phyloP scores from a whole-genome alignment of 2,329 filamentous ascomycete species.

The Penicillium sp. region DNA sequence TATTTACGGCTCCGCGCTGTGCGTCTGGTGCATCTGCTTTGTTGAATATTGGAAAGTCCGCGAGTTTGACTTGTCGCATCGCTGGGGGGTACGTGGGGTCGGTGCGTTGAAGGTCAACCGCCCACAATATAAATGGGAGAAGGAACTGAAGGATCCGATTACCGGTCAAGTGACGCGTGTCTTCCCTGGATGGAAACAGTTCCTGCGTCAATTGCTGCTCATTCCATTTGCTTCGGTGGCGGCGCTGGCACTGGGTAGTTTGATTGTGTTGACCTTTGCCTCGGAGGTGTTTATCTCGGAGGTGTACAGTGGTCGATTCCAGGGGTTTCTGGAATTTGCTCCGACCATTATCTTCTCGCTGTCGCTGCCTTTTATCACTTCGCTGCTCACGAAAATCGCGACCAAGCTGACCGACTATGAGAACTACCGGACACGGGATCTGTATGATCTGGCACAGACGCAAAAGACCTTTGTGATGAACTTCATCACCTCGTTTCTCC shows the following conservation, averaged over 20 bases:
- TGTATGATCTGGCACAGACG: conserved; percentile 80
- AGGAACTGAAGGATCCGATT: conserved; percentile 74
- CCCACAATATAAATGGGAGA: conserved; percentile 78
- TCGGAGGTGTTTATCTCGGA: conserved; percentile 97
- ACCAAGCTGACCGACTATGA: conserved; percentile 78
- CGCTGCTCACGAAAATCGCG: conserved; percentile 75
- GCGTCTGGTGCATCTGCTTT: conserved; percentile 86
- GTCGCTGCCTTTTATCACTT: conserved; percentile 76
- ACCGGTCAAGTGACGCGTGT: conserved; percentile 78
- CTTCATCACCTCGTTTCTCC: conserved; percentile 93
- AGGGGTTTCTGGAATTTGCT: conserved; percentile 80
- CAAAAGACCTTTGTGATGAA: conserved; percentile 95
- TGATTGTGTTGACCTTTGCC: conserved; percentile 86
- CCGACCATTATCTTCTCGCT: conserved; percentile 87
- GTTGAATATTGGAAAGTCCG: conserved; percentile 97
- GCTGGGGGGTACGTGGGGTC: conserved; percentile 87
- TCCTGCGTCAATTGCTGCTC: conserved; percentile 77
- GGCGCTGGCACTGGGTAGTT: conserved; percentile 70
- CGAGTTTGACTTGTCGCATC: conserved; percentile 80
- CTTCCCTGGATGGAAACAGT: conserved; percentile 75
- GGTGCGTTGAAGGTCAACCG: conserved; percentile 79
- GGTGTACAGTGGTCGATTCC: conserved; percentile 86
- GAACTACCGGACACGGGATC: conserved; percentile 88
- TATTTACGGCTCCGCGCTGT: conserved; percentile 76
- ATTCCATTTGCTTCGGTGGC: conserved; percentile 83